Conservation (phyloP, 2,329 filamentous ascomycete genomes). For the Colletotrichum sp. region DNA sequence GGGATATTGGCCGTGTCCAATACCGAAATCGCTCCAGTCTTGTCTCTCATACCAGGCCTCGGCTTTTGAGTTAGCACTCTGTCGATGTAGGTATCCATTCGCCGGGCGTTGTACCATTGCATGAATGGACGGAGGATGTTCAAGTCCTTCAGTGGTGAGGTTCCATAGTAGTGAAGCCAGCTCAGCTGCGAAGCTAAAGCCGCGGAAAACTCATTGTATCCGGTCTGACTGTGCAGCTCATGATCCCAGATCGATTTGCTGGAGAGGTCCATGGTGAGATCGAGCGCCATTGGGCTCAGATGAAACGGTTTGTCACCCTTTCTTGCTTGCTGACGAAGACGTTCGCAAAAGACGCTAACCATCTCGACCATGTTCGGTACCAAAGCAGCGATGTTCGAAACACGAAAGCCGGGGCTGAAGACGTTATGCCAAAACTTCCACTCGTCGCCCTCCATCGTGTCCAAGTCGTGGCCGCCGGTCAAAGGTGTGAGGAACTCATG, state of each 20-base stretch:
- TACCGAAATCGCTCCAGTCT: background rate
- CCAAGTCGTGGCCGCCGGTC: conserved; percentile 33
- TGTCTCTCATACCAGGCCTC: background rate
- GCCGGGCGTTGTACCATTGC: background rate
- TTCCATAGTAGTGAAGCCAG: background rate
- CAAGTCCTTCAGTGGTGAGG: background rate
- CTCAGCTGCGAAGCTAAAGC: background rate
- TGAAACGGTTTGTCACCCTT: conserved; percentile 27
- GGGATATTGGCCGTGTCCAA: background rate
- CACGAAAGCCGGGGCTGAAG: conserved; percentile 41
- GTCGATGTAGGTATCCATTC: background rate
- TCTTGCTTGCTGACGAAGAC: conserved; percentile 26
- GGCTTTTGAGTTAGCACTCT: background rate
- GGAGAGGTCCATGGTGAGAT: background rate
- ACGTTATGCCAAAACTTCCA: conserved; percentile 33
- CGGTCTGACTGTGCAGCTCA: background rate
- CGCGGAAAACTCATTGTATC: background rate
- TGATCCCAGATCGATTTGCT: background rate
- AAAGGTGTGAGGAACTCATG: conserved; percentile 36
- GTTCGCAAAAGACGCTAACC: conserved; percentile 32
- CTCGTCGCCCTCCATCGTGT: conserved; percentile 31
- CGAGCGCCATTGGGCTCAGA: background rate
- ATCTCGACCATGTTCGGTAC: conserved; percentile 42
- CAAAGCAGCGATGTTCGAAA: conserved; percentile 36
- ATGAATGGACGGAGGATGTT: background rate